phyloP scores from a whole-genome alignment of 164 flowering plant species.

The Vitis amurensis region DNA sequence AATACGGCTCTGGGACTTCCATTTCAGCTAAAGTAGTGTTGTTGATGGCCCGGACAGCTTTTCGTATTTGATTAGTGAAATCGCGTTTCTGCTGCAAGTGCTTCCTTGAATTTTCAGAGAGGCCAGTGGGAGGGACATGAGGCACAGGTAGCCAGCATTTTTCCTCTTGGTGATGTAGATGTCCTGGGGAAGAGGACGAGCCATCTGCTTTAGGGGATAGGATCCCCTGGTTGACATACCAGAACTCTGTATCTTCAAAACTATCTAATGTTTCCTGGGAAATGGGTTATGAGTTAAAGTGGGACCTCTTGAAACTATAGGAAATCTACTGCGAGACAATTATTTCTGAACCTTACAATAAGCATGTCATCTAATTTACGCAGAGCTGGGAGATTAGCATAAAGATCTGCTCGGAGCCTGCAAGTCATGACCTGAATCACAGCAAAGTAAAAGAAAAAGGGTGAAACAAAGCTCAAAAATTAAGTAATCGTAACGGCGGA shows the following conservation, averaged over 20 bases:
- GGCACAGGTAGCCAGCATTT: conserved; percentile 45
- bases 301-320: not conserved
- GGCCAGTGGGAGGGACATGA: conserved; percentile 29
- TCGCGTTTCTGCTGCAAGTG: conserved; percentile 25
- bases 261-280: conserved; percentile 13
- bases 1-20: conserved; percentile 29
- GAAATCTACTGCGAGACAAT: no score
- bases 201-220: not conserved
- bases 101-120: conserved; percentile 20
- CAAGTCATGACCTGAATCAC: conserved; percentile 11
- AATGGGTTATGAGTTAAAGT: not conserved
- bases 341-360: conserved; percentile 7
- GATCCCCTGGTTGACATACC: conserved; percentile 7
- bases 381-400: conserved; percentile 11
- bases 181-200: no score
- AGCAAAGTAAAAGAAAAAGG: not conserved
- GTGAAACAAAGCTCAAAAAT: no score
- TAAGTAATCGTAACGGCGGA: no score
- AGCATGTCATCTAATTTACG: conserved; percentile 18
- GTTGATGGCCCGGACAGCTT: conserved; percentile 37
- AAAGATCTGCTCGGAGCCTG: conserved; percentile 11
- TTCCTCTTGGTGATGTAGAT: conserved; percentile 8
- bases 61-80: conserved; percentile 30
- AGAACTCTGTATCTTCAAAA: conserved; percentile 11
- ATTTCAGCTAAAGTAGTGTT: conserved; percentile 27